A percentile compares a stretch with the other conserved stretches of the same genome.
These are phyloP conservation scores for Russula ochroleuca DNA, from an alignment of 768 basidiomycete genomes.

Conservation along the genomic window DNA sequence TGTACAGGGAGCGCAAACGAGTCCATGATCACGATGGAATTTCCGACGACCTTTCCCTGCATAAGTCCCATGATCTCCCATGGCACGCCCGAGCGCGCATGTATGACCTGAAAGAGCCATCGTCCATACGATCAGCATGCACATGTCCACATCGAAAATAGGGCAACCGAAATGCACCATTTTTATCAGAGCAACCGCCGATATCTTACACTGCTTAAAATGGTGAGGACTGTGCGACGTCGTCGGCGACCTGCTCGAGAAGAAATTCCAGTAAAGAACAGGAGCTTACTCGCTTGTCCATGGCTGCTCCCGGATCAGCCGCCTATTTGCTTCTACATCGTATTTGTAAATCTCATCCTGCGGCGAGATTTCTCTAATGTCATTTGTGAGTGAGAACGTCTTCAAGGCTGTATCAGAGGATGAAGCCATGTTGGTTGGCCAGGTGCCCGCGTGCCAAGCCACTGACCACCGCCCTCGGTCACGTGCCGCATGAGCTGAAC, in stretches of 20 bases:
- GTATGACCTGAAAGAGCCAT: constrained; percentile 71
- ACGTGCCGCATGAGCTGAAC: background rate
- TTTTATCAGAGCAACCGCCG: constrained; percentile 92
- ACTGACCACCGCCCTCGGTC: background rate
- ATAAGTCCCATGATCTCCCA: constrained; percentile 99
- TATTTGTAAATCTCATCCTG: constrained; percentile 79
- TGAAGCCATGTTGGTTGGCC: constrained; percentile 25
- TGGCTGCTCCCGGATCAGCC: constrained; percentile 63
- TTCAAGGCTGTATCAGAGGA: constrained; percentile 60
- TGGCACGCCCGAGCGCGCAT: constrained; percentile 93
- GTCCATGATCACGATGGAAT: constrained; percentile 83
- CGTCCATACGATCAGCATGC: constrained; percentile 13
- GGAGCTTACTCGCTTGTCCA: constrained; percentile 81
- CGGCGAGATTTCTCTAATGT: constrained; percentile 62
- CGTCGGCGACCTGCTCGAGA: constrained; percentile 12
- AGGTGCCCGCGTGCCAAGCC: background rate
- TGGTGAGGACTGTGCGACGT: constrained; percentile 56
- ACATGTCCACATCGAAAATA: background rate
- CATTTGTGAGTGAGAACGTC: constrained; percentile 68
- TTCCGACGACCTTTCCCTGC: constrained; percentile 90
- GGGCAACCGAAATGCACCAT: constrained; percentile 52
- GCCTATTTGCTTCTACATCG: constrained; percentile 62
- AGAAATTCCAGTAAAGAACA: background rate
- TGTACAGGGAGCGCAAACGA: constrained; percentile 96
- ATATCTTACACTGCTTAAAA: constrained; percentile 91